Conservation (phyloP, 495 filamentous ascomycete genomes). For the Podospora australis region DNA sequence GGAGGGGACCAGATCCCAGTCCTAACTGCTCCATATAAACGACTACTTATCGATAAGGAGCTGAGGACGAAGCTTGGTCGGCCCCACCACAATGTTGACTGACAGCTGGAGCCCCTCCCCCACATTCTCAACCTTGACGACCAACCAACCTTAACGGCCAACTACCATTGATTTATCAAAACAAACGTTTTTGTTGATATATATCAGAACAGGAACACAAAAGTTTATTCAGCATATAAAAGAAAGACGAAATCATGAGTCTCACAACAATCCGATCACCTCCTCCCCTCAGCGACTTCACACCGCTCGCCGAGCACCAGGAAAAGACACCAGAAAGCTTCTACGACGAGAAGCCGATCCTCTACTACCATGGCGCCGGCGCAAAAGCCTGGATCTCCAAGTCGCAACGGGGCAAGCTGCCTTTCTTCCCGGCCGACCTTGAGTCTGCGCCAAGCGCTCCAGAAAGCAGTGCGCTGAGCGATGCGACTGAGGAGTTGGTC, state of each 20-base stretch:
- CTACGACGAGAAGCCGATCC: conserved; percentile 68
- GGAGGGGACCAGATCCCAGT: too few relatives aligned
- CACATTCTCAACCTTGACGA: conserved; percentile 1
- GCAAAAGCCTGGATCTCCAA: conserved; percentile 53
- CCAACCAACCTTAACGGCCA: too few relatives aligned
- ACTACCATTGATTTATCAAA: too few relatives aligned
- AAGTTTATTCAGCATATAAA: too few relatives aligned
- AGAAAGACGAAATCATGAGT: conserved; percentile 23
- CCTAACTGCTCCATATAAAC: too few relatives aligned
- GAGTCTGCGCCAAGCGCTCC: conserved; percentile 23
- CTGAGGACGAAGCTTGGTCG: not conserved
- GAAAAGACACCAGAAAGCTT: conserved; percentile 80
- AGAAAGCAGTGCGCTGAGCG: conserved; percentile 29
- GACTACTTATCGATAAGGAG: conserved; percentile 4
- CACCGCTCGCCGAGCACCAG: conserved; percentile 70
- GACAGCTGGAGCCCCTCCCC: not conserved
- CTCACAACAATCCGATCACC: conserved; percentile 35
- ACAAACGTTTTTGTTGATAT: too few relatives aligned
- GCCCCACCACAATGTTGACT: conserved; percentile 5
- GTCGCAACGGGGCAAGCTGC: conserved; percentile 38
- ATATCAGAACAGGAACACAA: too few relatives aligned
- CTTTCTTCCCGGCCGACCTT: conserved; percentile 43
- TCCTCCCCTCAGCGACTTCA: conserved; percentile 51
- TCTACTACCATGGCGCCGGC: conserved; percentile 63
- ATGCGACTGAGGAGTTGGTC: conserved; percentile 24